phyloP scores from a whole-genome alignment of 805 yeast genomes.

The Kuraishia floccosa region DNA sequence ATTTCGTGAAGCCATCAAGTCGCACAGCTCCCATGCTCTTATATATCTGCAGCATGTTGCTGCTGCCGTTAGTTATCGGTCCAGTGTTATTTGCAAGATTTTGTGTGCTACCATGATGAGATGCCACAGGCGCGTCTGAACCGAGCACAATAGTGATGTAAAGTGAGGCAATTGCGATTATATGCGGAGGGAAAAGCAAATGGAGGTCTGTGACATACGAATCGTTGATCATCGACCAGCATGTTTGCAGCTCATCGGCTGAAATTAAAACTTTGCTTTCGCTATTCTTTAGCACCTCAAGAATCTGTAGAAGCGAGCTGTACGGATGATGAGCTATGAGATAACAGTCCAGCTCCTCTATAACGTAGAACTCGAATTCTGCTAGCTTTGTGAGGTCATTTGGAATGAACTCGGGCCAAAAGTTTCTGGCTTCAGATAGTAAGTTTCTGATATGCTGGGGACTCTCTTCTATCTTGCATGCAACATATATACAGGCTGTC shows the following conservation, averaged over 20 bases:
- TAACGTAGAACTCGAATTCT: slow-evolving; percentile 88
- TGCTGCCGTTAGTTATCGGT: not conserved
- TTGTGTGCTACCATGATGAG: slow-evolving; percentile 7
- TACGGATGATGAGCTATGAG: slow-evolving; percentile 72
- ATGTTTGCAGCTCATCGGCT: slow-evolving; percentile 65
- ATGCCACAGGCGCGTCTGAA: slow-evolving; percentile 16
- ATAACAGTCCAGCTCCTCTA: slow-evolving; percentile 75
- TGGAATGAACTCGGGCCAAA: slow-evolving; percentile 94
- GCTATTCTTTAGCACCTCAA: slow-evolving; percentile 26
- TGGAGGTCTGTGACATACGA: slow-evolving; percentile 82
- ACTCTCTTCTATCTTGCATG: slow-evolving; percentile 90
- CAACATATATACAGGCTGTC: slow-evolving; percentile 78
- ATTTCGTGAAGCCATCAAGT: slow-evolving; percentile 46
- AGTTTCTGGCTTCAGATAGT: slow-evolving; percentile 70
- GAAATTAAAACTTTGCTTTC: slow-evolving; percentile 19
- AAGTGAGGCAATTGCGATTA: slow-evolving; percentile 73
- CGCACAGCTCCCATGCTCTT: slow-evolving; percentile 8
- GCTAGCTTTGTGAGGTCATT: slow-evolving; percentile 87
- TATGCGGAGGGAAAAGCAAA: slow-evolving; percentile 78
- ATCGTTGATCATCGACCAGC: slow-evolving; percentile 88
- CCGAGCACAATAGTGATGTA: slow-evolving; percentile 63
- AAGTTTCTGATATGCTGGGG: slow-evolving; percentile 88
- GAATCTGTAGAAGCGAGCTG: slow-evolving; percentile 44
- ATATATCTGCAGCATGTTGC: not conserved
- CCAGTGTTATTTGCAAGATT: not conserved